These are phyloP conservation scores for Wickerhamiella galacta DNA, from an alignment of 805 yeast genomes.

Conservation along the genomic window DNA sequence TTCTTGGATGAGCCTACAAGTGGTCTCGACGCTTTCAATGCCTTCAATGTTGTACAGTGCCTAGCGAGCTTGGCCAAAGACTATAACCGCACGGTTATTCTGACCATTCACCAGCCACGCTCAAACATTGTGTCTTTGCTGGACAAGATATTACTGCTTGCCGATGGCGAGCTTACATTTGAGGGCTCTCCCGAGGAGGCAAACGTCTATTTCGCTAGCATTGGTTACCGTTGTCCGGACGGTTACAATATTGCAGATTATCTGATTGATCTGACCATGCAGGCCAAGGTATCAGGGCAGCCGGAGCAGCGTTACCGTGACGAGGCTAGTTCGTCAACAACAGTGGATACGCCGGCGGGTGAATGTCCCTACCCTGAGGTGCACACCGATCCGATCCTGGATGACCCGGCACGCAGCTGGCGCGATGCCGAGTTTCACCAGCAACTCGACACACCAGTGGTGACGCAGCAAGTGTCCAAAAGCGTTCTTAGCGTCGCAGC, in stretches of 20 bases:
- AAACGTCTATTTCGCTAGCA: slow-evolving; percentile 52
- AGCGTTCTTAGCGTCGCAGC: slow-evolving; percentile 12
- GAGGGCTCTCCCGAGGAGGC: slow-evolving; percentile 73
- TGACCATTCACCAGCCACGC: slow-evolving; percentile 94
- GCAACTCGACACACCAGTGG: slow-evolving; percentile 1
- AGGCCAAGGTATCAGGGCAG: slow-evolving; percentile 17
- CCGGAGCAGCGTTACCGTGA: background rate
- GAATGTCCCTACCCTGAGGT: slow-evolving; percentile 12
- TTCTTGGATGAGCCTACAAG: slow-evolving; percentile 90
- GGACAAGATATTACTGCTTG: slow-evolving; percentile 62
- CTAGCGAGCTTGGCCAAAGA: slow-evolving; percentile 63
- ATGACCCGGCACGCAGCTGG: slow-evolving; percentile 15
- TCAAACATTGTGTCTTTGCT: slow-evolving; percentile 86
- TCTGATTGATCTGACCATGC: slow-evolving; percentile 77
- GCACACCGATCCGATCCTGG: slow-evolving; percentile 10
- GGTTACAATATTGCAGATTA: slow-evolving; percentile 93
- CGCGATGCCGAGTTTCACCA: slow-evolving; percentile 14
- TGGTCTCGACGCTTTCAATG: slow-evolving; percentile 88
- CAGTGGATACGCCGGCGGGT: background rate
- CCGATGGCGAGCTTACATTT: slow-evolving; percentile 73
- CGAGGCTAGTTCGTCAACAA: background rate
- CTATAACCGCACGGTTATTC: slow-evolving; percentile 72
- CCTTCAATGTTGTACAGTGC: slow-evolving; percentile 76
- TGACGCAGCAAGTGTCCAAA: slow-evolving; percentile 10
- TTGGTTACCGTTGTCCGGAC: slow-evolving; percentile 69